phyloP scores from a whole-genome alignment of 495 filamentous ascomycete species.

The Penicillium samsonianum region DNA sequence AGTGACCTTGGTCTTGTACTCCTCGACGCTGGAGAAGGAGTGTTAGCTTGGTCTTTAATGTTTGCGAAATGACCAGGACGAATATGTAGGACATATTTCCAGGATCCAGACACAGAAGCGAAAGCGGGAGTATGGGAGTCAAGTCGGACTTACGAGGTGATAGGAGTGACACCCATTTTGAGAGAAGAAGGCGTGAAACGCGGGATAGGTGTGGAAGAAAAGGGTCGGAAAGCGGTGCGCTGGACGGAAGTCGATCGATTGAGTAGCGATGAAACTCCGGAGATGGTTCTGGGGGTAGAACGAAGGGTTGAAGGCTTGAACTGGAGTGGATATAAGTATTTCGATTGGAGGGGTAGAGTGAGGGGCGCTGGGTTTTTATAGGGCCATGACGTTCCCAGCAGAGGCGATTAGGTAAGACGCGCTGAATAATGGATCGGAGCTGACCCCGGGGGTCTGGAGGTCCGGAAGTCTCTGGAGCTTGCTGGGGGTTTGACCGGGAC shows the following conservation, averaged over 20 bases:
- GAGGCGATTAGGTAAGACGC: conserved; percentile 29
- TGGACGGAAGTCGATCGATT: conserved; percentile 25
- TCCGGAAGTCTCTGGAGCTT: conserved; percentile 9
- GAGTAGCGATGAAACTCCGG: conserved; percentile 30
- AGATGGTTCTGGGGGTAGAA: conserved; percentile 10
- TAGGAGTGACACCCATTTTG: conserved; percentile 51
- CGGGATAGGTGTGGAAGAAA: conserved; percentile 35
- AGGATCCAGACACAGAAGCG: background rate
- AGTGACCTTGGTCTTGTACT: conserved; percentile 51
- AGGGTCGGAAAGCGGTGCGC: conserved; percentile 28
- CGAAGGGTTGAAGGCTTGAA: conserved; percentile 23
- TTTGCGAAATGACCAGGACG: background rate
- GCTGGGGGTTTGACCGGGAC: background rate
- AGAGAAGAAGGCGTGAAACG: conserved; percentile 49
- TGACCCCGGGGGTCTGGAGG: background rate
- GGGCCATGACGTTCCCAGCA: conserved; percentile 28
- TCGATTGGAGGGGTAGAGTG: conserved; percentile 28
- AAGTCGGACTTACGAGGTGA: conserved; percentile 35
- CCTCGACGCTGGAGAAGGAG: conserved; percentile 50
- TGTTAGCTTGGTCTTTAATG: background rate
- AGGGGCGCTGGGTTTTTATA: conserved; percentile 36
- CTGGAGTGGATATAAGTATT: conserved; percentile 20
- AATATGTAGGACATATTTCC: background rate
- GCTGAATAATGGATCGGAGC: conserved; percentile 20
- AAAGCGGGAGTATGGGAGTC: background rate